These are phyloP conservation scores for Streptanthus diversifolius DNA, from an alignment of 345 rosid species.

Conservation along the genomic window DNA sequence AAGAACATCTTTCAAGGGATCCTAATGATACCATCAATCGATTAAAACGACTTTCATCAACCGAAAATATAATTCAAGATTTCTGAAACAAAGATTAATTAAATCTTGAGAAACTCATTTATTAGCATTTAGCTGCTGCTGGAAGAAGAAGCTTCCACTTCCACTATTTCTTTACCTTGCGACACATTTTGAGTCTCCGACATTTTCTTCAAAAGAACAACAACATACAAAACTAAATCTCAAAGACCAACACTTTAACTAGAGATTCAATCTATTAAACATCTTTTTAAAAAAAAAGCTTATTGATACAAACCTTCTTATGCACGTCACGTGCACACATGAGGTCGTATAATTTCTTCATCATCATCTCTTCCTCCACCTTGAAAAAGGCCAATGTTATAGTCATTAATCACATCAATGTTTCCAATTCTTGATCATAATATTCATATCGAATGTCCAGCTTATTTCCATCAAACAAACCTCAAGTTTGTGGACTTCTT, in stretches of 20 bases:
- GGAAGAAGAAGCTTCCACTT: too few relatives aligned
- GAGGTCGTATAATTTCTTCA: not conserved
- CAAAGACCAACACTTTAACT: not conserved
- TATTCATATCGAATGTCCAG: not conserved
- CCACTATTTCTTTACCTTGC: too few relatives aligned
- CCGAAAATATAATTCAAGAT: too few relatives aligned
- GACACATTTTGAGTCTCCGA: too few relatives aligned
- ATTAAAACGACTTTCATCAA: not conserved
- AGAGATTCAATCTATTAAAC: not conserved
- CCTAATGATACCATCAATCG: too few relatives aligned
- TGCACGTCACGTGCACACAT: not conserved
- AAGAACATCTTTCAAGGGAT: too few relatives aligned
- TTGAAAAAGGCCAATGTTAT: not conserved
- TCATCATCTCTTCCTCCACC: constrained; percentile 11
- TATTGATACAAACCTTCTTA: not conserved
- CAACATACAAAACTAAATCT: not conserved
- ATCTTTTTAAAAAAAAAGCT: not conserved
- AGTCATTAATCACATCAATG: not conserved
- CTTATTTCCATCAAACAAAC: not conserved
- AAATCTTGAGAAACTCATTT: not conserved
- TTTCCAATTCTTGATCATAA: not conserved
- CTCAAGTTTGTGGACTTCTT: not conserved
- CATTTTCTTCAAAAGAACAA: too few relatives aligned
- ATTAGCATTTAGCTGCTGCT: not conserved
- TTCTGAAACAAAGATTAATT: too few relatives aligned